Evolutionary conservation across 768 basidiomycete genomes (phyloP), one percentile per base, ranked within the genome.

Genomic region (Suillus subaureus): DNA sequence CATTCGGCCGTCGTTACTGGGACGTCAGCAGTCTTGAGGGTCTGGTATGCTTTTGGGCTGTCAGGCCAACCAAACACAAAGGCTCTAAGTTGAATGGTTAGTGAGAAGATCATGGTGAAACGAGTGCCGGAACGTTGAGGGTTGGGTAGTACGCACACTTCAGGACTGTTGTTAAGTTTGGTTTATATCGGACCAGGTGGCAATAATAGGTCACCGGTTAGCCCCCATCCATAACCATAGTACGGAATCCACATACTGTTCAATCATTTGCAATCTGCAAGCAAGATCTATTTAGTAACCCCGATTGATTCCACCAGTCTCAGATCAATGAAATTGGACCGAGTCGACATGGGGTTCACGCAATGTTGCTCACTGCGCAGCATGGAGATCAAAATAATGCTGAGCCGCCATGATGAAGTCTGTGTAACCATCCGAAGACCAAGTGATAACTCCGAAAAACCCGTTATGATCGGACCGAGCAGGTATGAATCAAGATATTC

Each of bases 1-100:
- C 94, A 96, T 72, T 88, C 87, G 0, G 83, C 87, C 11, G 81
- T 77, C 6, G 89, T 84, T 40, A 92, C 82, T 7, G 94, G 93
- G 35, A 95, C 83, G 40, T 80, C 76, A 3, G 82, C 84, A 11
- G 82, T 82, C 63, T 82, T 80, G 62, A 96, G 84, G 56, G 85
- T 80, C 9, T 81, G 77, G 40, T 80, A 79, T 21, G 86, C 77
- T 45, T 78, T 73, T 64, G 82, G 79, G 55, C 77, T 67, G 60
- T 80, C 79, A 63, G 79, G 51, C 26, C 65, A 42, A 13, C 58
- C 61, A 3, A 51, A 51, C 28, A 78, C 11, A 52, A 75, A 56
- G 1, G 69, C 21, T 58, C 69, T 75, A 33, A 76, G 69, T 60
- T 68, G 75, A 68, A 69, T 66, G 4, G 39, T 4, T 6, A 76